A percentile compares a stretch with the other conserved stretches of the same genome.
Conservation (phyloP, 257 asterid species). For the Euphrasia confusa region DNA sequence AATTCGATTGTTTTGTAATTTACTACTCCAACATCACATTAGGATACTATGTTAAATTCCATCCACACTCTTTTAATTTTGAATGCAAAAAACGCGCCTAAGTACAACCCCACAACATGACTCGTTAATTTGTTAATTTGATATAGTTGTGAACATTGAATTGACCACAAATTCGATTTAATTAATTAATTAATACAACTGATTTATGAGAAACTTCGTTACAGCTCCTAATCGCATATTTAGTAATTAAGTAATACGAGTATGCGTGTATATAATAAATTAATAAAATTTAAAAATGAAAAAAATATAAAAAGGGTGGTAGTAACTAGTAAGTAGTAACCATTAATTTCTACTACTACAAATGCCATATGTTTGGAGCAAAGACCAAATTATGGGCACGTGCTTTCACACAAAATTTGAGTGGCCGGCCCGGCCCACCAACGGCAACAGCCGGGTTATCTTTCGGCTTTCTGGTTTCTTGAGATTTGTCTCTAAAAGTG, state of each 20-base stretch:
- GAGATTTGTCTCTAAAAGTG: conserved; percentile 31
- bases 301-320: conserved; percentile 17
- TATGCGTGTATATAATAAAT: too few relatives aligned
- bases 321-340: conserved; percentile 16
- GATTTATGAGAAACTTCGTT: conserved; percentile 30
- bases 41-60: too few relatives aligned
- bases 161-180: too few relatives aligned
- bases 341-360: not conserved
- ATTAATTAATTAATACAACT: too few relatives aligned
- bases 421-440: not conserved
- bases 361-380: conserved; percentile 25
- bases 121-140: too few relatives aligned
- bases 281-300: conserved; percentile 4
- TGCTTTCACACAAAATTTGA: conserved; percentile 21
- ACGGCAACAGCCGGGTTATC: conserved; percentile 19
- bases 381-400: conserved; percentile 27
- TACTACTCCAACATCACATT: too few relatives aligned
- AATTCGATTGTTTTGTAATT: too few relatives aligned
- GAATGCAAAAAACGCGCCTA: too few relatives aligned
- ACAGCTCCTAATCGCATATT: conserved; percentile 19
- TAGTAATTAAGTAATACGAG: not conserved
- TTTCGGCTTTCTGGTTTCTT: conserved; percentile 17
- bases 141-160: too few relatives aligned
- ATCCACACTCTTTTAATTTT: too few relatives aligned
- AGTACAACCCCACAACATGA: too few relatives aligned